Evolutionary conservation across 2,329 filamentous ascomycete genomes (phyloP), one percentile per base, ranked within the genome.

Genomic region (Phoma sp.): DNA sequence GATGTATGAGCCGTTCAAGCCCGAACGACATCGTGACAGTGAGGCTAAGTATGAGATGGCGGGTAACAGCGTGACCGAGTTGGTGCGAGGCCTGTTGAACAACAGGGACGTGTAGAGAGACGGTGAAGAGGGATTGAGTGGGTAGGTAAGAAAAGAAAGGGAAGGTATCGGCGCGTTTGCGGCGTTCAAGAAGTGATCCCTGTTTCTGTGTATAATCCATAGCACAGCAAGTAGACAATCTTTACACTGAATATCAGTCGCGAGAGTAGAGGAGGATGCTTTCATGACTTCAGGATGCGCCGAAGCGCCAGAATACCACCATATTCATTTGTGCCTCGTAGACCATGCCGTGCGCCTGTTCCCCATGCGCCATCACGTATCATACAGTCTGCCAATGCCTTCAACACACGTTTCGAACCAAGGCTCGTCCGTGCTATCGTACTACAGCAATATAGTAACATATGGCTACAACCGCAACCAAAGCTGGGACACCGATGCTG

Each of bases 401-500:
- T 25, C 43, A 32, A 46, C 10, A 37, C n/a, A 7, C 24, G 12
- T 13, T 8, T 21, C 17, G 3, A 22, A 24, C 13, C 10, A 12
- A 15, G 27, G 7, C 15, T 33, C 10, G 13, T 19, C 33, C 25
- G 3, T 7, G 13, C 39, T 48, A 48, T 24, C 39, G 25, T 19
- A 48, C 8, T 33, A 19, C 22, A 29, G 35, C 40, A 10, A 52
- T 12, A 19, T 49, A 57, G 39, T 44, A 57, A 19, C 25, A 52
- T 19, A 43, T 39, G 15, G 44, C 54, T 32, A 45, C 49, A 5
- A 36, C 35, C 17, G 39, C 49, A 10, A 57, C 44, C n/a, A 52
- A 17, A 33, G 44, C 46, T n/a, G 54, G 44, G 12, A 52, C 32
- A 21, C 48, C 40, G 31, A 57, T 46, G 32, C 52, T 49, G 35